Evolutionary conservation across 148 eudicot species (phyloP), one percentile per base, ranked within the genome.

Genomic region (Gaultheria prostrata): DNA sequence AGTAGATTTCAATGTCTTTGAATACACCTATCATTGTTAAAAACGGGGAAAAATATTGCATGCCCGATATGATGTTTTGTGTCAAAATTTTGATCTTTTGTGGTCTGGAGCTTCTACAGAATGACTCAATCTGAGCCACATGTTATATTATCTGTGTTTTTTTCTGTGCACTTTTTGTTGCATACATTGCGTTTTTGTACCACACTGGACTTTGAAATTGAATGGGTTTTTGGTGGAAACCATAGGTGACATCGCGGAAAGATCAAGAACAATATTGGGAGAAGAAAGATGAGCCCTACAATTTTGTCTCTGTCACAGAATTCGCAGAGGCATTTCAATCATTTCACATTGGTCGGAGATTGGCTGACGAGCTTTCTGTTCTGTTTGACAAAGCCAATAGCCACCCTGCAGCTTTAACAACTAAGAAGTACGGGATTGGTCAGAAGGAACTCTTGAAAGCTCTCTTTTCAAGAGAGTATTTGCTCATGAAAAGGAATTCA

Each of bases 221-320:
- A 33, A 76, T 53, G 39, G 39, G 10, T 80, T 14, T 8, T 76
- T 24, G 17, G 51, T 74, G 59, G 2, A n/a, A n/a, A n/a, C n/a
- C 61, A 24, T 82, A 91, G 88, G 93, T 91, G 65, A 89, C 91
- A 70, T 91, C 93, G 9, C 85, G 82, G 84, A 91, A 91, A 79
- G 93, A 91, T 85, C 93, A 91, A 79, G 85, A 77, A 69, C 93
- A 91, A 49, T 91, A 91, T 73, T 91, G 91, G 93, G 59, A 15
- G 49, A 74, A 73, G 28, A 77, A 13, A 75, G 83, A 87, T 15
- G 83, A 87, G 61, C 84, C 91, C n/a, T 86, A 89, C 75, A 61
- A 79, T 14, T 91, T 84, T 33, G 53, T 89, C 20, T 48, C 93
- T 20, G 82, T 78, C 49, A 83, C 21, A 45, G 89, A 91, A 56